Base-by-base conservation (phyloP, 225 moss, liverwort and hornwort genomes). In the Physcomitrium patens region DNA sequence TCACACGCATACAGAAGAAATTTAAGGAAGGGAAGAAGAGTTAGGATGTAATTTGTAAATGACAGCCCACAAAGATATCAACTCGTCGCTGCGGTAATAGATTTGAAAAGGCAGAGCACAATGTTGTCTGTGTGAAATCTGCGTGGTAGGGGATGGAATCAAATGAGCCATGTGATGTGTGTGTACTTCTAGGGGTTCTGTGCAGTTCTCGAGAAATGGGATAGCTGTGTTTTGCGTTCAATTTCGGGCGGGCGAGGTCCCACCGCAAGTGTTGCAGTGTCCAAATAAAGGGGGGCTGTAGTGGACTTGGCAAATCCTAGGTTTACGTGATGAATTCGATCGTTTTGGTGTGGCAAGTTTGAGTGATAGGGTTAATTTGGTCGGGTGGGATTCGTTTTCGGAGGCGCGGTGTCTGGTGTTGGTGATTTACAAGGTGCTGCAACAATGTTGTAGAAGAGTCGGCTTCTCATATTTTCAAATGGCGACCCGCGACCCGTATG, bases 401-500 rank as follows among this genome's bases (percentile, higher is more conserved):
- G 73, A 37, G 53, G 27, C 0, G 60, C 31, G 31, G 31, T 37
- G 24, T 44, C 17, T 13, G 28, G 28, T 26, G 19, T 23, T 23
- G 31, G 31, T 37, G 31, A 4, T 37, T 37, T 37, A 37, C 31
- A 37, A 37, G 5, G 31, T 37, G 31, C 31, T 7, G 31, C 5
- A 37, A 57, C 37, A 23, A 69, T 48, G 69, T 20, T 22, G 58
- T 45, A 45, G 14, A 46, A 42, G 5, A 10, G 1, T 50, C 10
- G 12, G 1, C 31, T 15, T 48, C 10, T 65, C 16, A 37, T 7
- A 37, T 12, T 0, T 71, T 8, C 72, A 24, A 24, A 87, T 87
- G 86, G 81, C 83, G 62, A 78, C 63, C 71, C 56, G 19, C 63
- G 84, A 85, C 56, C 90, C 89, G 64, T 97, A 97, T 46, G 78